Evolutionary conservation across 2,329 filamentous ascomycete species (phyloP).

Genomic region (Dactylellina cionopaga): DNA sequence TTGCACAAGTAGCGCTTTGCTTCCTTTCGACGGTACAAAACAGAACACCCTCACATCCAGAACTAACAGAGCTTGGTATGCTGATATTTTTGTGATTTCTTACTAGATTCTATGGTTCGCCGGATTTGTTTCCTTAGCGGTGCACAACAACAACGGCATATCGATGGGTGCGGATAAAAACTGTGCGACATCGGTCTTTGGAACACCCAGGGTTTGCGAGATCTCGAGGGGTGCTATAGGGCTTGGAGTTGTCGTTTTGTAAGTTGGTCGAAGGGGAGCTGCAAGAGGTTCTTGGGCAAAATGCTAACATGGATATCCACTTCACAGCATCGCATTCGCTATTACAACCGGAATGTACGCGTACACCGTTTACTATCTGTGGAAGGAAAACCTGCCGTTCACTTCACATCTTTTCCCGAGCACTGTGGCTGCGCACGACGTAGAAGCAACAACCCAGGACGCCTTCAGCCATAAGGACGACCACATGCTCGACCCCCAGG

Average conservation of each 20-base stretch:
- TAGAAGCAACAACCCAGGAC: conserved; percentile 51
- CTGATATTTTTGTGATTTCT: background rate
- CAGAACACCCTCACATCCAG: background rate
- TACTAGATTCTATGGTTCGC: conserved; percentile 71
- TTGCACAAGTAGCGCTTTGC: conserved; percentile 69
- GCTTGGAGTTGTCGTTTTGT: conserved; percentile 72
- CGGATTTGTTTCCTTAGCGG: conserved; percentile 73
- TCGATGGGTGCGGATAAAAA: conserved; percentile 52
- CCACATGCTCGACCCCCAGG: conserved; percentile 42
- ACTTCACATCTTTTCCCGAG: conserved; percentile 36
- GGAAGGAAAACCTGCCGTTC: conserved; percentile 51
- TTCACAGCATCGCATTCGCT: conserved; percentile 55
- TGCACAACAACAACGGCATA: conserved; percentile 67
- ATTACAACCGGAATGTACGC: conserved; percentile 55
- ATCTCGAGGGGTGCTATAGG: conserved; percentile 72
- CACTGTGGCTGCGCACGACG: conserved; percentile 24
- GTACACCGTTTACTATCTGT: conserved; percentile 57
- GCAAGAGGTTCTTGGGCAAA: too few species aligned
- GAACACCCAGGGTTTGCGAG: conserved; percentile 65
- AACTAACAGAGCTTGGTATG: background rate
- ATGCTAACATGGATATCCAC: background rate
- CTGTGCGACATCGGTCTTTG: conserved; percentile 61
- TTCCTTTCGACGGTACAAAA: conserved; percentile 29
- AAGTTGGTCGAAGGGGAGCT: too few species aligned
- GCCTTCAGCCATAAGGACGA: conserved; percentile 51